Base-by-base conservation (phyloP, 768 basidiomycete genomes). In the Gloeopeniophorella convolvens region DNA sequence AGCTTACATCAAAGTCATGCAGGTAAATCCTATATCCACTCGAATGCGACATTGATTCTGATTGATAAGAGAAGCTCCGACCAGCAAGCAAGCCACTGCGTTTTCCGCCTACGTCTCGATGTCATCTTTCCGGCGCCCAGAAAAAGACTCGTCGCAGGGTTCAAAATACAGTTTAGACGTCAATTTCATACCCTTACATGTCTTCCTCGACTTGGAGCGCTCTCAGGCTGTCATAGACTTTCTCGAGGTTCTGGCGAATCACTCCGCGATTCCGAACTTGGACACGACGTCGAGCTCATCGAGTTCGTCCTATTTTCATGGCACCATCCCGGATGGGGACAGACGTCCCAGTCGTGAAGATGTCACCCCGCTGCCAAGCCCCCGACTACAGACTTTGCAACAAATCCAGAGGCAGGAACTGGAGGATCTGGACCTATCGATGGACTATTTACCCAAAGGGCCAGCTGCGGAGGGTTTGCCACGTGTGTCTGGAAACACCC, bases 181-280 rank as follows among this genome's bases (percentile, higher is more conserved):
- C n/a, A 61, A 62, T n/a, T 42, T 78, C 7, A 69, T 70, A 9
- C 85, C 91, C 9, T 58, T 94, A 9, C 90, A 92, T 60, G 34
- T 86, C n/a, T 89, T 90, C 60, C 44, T 88, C 23, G 89, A 94
- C 62, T 67, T 89, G 39, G 74, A 66, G 28, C 62, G 69, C 47
- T 56, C 72, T 16, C 56, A 78, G 42, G 61, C 64, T 51, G 66
- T 72, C 37, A 60, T 78, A 28, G 60, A 65, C 0, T 85, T 85
- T 54, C 32, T 84, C 35, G 70, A 78, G 8, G 73, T 76, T 12
- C 32, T 75, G 30, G 56, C 63, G n/a, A 62, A 16, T 12, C 26
- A 13, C 21, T 36, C 18, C 23, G 45, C 8, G 4, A 40, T 18
- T n/a, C 28, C 21, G 20, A 32, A 36, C 31, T 31, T 12, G 26